Evolutionary conservation across 495 filamentous ascomycete species (phyloP), one percentile per base, ranked within the genome.

Genomic region (Aspergillus cavernicola): DNA sequence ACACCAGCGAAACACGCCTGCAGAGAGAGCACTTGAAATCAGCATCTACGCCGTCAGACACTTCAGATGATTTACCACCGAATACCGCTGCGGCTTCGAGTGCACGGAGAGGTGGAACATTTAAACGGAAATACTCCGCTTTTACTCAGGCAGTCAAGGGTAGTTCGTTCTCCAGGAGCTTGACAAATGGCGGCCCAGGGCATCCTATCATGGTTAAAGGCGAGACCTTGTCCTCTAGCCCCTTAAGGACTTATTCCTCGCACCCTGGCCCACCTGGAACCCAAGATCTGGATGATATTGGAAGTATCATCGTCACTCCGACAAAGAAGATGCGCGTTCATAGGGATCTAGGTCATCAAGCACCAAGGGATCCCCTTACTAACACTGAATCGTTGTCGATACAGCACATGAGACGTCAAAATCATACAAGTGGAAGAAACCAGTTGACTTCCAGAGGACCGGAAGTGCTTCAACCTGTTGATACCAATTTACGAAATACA

Each of bases 201-300:
- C 48, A 49, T n/a, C 57, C 59, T 24, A 54, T 67, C 22, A 35
- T 54, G 11, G 53, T 71, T 26, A 74, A 74, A 46, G 60, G 58
- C 33, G 68, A 74, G 47, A 56, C 52, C 18, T 32, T 68, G 40
- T 68, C 66, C 22, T 68, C 70, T 35, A 68, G 66, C 32, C 65
- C 65, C 20, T 8, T 60, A 59, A 79, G 48, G 71, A 80, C 56
- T 13, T 43, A 44, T 20, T 49, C 50, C 0, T 6, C 55, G 18
- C 41, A 42, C 38, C 22, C 53, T 48, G 29, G 52, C 24, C 20
- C 56, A 35, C 37, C 58, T 53, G 64, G 66, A 26, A 90, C 85
- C 48, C 77, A 90, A 28, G 89, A 93, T 65, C 74, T 92, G 10
- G 88, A 93, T 66, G 82, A 86, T 45, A 78, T 87, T 42, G 83